Percentiles rank a stretch among this genome's conserved stretches.
phyloP scores from a whole-genome alignment of 2,329 filamentous ascomycete genomes.

The Spiromastix sp. region DNA sequence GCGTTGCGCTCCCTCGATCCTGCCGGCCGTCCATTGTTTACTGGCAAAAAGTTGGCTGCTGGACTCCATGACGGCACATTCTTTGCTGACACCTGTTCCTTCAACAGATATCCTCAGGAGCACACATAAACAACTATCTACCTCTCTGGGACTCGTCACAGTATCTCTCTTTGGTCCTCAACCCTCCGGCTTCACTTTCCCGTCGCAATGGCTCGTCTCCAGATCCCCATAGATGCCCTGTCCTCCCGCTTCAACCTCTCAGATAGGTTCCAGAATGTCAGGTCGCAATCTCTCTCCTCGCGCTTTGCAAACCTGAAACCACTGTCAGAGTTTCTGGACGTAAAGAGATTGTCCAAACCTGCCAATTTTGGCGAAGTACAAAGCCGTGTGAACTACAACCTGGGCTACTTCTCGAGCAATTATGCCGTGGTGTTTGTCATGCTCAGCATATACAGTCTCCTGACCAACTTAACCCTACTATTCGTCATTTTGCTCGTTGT shows the following conservation, averaged over 20 bases:
- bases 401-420: slow-evolving; percentile 96
- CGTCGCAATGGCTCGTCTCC: slow-evolving; percentile 66
- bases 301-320: slow-evolving; percentile 90
- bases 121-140: neutral
- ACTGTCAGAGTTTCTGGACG: slow-evolving; percentile 84
- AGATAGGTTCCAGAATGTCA: slow-evolving; percentile 75
- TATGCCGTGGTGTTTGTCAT: slow-evolving; percentile 90
- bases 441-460: slow-evolving; percentile 88
- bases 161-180: neutral
- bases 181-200: neutral
- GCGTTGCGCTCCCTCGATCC: no score
- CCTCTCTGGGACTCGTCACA: no score
- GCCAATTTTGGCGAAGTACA: slow-evolving; percentile 83
- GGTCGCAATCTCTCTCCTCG: slow-evolving; percentile 64
- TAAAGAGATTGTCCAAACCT: slow-evolving; percentile 93
- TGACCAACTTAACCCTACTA: slow-evolving; percentile 76
- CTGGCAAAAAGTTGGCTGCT: no score
- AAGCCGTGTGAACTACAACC: slow-evolving; percentile 91
- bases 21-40: no score
- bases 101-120: neutral
- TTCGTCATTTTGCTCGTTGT: slow-evolving; percentile 88
- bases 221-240: slow-evolving; percentile 83
- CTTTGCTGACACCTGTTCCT: neutral
- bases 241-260: slow-evolving; percentile 81
- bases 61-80: neutral